Evolutionary conservation across 345 rosid genomes (phyloP), one percentile per base, ranked within the genome.

Genomic region (Gossypium longicalyx): DNA sequence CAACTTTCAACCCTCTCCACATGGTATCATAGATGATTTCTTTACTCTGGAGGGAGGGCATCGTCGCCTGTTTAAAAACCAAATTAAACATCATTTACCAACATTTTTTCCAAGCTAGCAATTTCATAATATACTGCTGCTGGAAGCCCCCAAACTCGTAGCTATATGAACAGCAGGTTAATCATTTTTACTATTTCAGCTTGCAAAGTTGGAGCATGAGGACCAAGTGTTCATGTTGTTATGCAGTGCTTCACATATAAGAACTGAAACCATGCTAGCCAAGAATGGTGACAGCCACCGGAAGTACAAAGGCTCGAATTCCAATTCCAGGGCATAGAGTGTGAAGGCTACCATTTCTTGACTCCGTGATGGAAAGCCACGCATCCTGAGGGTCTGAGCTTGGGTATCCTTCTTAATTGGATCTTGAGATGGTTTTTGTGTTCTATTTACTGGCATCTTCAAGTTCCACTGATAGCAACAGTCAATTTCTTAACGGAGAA

Each of bases 321-420:
- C 97, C 93, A 74, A 93, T 83, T 7, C 98, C 97, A 0, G 97
- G 88, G 75, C 93, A 91, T 89, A 34, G 93, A 72, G 84, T 85
- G 48, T 91, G 97, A 83, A 89, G 88, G 52, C 89, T 93, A 2
- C 97, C 94, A 59, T 91, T 89, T 72, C 94, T 76, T 2, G 98
- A 93, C 78, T 90, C 91, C 1, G 94, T 93, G 74, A 93, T 89
- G 1, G 97, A 93, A 54, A 93, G 86, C 98, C 98, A 93, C 2
- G 90, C 93, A 41, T 89, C 93, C 16, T 78, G 80, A 17, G 89
- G 89, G 62, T 87, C 90, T 87, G 19, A 84, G 80, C 41, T 0
- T 78, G 80, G 11, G 87, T 83, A 34, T 85, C 90, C 73, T 77
- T 81, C 49, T 84, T 81, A 1, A 88, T 23, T 0, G 90, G 92